Evolutionary conservation across 345 rosid genomes (phyloP).

Genomic region (Brassica napus): DNA sequence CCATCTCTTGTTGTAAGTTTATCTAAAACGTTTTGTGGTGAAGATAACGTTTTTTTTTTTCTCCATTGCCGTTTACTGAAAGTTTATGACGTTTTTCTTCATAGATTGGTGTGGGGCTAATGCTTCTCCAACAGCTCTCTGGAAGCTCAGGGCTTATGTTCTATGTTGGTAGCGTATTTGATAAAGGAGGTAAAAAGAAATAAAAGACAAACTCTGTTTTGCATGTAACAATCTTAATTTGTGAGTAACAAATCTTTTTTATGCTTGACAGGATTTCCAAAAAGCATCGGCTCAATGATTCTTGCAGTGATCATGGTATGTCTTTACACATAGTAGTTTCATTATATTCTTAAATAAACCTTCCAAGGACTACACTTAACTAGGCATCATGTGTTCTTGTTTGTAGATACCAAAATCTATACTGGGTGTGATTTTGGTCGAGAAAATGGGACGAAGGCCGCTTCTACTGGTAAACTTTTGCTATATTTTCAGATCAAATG

Average conservation of each 20-base stretch:
- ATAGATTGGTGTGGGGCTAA: conserved; percentile 56
- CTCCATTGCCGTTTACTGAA: conserved; percentile 23
- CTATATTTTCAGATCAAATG: background rate
- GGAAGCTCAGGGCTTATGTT: conserved; percentile 43
- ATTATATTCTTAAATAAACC: background rate
- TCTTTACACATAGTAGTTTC: background rate
- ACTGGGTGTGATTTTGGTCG: conserved; percentile 41
- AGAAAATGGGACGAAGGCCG: conserved; percentile 53
- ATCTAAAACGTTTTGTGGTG: background rate
- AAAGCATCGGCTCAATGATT: conserved; percentile 42
- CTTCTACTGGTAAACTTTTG: conserved; percentile 44
- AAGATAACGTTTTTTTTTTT: background rate
- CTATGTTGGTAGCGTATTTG: conserved; percentile 45
- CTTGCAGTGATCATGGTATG: conserved; percentile 49
- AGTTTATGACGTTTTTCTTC: conserved; percentile 23
- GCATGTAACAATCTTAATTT: background rate
- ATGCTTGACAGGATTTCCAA: conserved; percentile 41
- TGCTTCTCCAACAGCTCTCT: conserved; percentile 52
- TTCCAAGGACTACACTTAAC: background rate
- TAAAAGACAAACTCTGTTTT: conserved; percentile 16
- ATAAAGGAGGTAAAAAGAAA: conserved; percentile 46
- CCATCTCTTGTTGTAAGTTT: conserved; percentile 45
- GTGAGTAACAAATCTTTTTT: conserved; percentile 11
- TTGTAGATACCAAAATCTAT: conserved; percentile 40
- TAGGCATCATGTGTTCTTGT: background rate